Conservation (phyloP, 495 filamentous ascomycete species). For the Tuber aestivum region DNA sequence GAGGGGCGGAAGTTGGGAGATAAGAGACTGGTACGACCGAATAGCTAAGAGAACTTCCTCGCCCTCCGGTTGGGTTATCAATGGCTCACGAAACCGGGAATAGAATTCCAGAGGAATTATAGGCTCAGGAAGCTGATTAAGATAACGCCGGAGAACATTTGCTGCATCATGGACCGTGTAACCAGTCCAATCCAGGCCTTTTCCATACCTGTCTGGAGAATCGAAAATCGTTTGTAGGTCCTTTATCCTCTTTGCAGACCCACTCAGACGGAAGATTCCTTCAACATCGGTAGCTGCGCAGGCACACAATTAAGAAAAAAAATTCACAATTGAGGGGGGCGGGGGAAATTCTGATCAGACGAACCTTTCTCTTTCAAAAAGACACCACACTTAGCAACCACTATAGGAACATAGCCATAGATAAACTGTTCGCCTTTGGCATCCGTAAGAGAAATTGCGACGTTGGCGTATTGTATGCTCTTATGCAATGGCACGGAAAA, state of each 20-base stretch:
- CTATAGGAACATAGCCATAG: constrained; percentile 97
- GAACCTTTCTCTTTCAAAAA: constrained; percentile 97
- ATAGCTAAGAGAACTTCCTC: constrained; percentile 78
- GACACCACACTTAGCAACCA: constrained; percentile 97
- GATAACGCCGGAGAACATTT: constrained; percentile 88
- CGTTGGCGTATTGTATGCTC: constrained; percentile 97
- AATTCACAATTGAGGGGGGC: constrained; percentile 9
- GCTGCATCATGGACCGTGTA: constrained; percentile 99
- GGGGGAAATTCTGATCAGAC: constrained; percentile 6
- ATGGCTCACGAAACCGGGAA: constrained; percentile 77
- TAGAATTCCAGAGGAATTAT: constrained; percentile 96
- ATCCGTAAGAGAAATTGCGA: constrained; percentile 92
- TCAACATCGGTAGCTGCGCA: constrained; percentile 82
- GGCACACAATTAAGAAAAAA: constrained; percentile 17
- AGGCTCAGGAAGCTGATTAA: constrained; percentile 90
- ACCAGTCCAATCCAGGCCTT: constrained; percentile 92
- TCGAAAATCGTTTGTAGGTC: constrained; percentile 88
- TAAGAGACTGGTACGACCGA: constrained; percentile 74
- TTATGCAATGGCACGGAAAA: constrained; percentile 91
- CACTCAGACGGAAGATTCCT: constrained; percentile 93
- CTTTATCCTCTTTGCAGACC: constrained; percentile 97
- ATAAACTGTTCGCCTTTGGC: constrained; percentile 89
- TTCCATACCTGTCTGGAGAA: constrained; percentile 92
- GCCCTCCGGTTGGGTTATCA: constrained; percentile 56
- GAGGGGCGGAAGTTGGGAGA: constrained; percentile 84